Percentiles rank a stretch among this genome's conserved stretches.
These are phyloP conservation scores for Rhypophila decipiens DNA, from an alignment of 495 filamentous ascomycete species.

Conservation along the genomic window DNA sequence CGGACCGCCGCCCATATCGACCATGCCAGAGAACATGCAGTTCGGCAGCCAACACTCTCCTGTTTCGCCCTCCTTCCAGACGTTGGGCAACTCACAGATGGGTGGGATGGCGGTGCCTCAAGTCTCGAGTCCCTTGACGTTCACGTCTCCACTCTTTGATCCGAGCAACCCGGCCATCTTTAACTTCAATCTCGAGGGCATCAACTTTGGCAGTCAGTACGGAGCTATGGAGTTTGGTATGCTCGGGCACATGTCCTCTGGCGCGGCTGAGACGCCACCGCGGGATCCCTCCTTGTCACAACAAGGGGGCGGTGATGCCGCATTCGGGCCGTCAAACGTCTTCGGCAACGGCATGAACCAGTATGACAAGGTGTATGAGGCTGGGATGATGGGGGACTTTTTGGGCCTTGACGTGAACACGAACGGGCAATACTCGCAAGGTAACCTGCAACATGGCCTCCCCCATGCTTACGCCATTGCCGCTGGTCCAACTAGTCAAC, in stretches of 20 bases:
- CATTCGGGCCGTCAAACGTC: slow-evolving; percentile 34
- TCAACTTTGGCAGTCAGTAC: slow-evolving; percentile 95
- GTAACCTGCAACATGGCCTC: slow-evolving; percentile 45
- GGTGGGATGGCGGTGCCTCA: slow-evolving; percentile 23
- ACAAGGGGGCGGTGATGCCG: slow-evolving; percentile 30
- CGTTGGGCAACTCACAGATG: slow-evolving; percentile 19
- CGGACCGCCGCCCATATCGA: slow-evolving; percentile 17
- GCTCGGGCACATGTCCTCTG: slow-evolving; percentile 88
- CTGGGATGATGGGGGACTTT: slow-evolving; percentile 31
- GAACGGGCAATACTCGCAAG: slow-evolving; percentile 37
- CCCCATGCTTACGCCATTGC: slow-evolving; percentile 46
- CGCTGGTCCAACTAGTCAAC: slow-evolving; percentile 41
- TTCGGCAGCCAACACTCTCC: slow-evolving; percentile 61
- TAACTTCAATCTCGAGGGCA: slow-evolving; percentile 86
- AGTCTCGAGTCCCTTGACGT: slow-evolving; percentile 32
- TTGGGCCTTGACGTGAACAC: slow-evolving; percentile 33
- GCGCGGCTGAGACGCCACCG: slow-evolving; percentile 70
- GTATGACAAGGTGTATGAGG: slow-evolving; percentile 38
- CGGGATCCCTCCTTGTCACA: slow-evolving; percentile 48
- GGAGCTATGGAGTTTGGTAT: slow-evolving; percentile 90
- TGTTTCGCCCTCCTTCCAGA: slow-evolving; percentile 60
- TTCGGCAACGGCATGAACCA: slow-evolving; percentile 38
- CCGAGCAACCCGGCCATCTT: slow-evolving; percentile 84
- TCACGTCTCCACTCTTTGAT: slow-evolving; percentile 66
- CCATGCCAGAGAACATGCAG: slow-evolving; percentile 41